Evolutionary conservation across 2,329 filamentous ascomycete species (phyloP).

Genomic region (Exophiala sp.): DNA sequence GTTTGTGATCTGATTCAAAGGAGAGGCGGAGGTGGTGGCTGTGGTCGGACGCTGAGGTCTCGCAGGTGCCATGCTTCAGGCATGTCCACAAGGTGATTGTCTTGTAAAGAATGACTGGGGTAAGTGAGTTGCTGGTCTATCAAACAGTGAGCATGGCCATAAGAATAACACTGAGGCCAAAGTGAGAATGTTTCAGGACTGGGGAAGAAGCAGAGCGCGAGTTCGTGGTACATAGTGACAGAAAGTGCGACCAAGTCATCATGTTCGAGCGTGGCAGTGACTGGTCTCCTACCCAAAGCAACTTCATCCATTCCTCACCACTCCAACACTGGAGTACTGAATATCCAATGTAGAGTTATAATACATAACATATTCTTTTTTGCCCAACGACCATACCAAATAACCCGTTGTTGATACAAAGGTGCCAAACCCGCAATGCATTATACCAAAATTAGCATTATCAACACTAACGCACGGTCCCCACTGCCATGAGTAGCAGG

Average conservation of each 20-base stretch:
- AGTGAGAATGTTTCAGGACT: too few species aligned
- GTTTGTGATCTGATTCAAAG: not conserved
- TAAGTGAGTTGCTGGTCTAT: not conserved
- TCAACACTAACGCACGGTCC: not conserved
- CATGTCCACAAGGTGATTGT: not conserved
- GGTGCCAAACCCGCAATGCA: not conserved
- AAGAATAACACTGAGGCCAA: too few species aligned
- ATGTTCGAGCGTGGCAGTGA: not conserved
- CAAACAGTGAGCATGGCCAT: not conserved
- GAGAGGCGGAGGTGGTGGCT: not conserved
- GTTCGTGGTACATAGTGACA: not conserved
- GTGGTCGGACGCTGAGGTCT: not conserved
- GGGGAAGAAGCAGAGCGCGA: not conserved
- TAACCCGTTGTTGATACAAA: slow-evolving; percentile 1
- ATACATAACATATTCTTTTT: not conserved
- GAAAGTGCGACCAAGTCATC: not conserved
- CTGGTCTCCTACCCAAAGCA: not conserved
- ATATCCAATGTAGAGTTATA: not conserved
- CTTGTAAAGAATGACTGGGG: not conserved
- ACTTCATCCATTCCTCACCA: not conserved
- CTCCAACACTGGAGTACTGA: not conserved
- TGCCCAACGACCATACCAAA: not conserved
- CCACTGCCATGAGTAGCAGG: too few species aligned
- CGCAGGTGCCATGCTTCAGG: not conserved
- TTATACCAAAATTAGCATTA: slow-evolving; percentile 7